Base-by-base conservation (phyloP, 768 basidiomycete species). In the Psilocybe tampanensis region DNA sequence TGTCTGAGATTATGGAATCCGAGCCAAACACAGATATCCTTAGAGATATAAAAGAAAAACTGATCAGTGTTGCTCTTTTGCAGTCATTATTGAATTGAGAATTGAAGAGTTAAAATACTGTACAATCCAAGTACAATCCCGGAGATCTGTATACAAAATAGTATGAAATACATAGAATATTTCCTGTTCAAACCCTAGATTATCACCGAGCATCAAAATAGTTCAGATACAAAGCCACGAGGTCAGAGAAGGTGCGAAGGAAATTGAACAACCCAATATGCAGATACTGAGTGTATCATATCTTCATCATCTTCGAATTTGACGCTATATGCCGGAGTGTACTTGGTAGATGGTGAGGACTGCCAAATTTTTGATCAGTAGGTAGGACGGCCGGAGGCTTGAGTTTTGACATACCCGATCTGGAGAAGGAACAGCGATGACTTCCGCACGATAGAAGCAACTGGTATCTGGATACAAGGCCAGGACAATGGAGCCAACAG, bases 381-480 rank as follows among this genome's bases (percentile, higher is more conserved):
- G 33, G 15, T n/a, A 60, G 36, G 22, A 51, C 54, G 18, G 39
- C n/a, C n/a, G n/a, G n/a, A n/a, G n/a, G n/a, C n/a, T 44, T 42
- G 34, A 22, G 17, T 41, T 26, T 21, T 18, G 18, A 60, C 73
- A 61, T 59, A 79, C 75, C 53, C 73, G 69, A 48, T 74, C 73
- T 32, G 65, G 61, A 19, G 70, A 69, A 44, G 90, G 91, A 9
- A 84, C 82, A n/a, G 84, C 79, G 44, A 92, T 78, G 6, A 94
- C 91, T 65, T 92, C 89, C 7, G 92, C 92, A 23, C 89, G 88
- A 66, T 94, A 94, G 76, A 94, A 94, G 68, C 90, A 92, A 63
- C 90, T 94, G 0, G 92, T 94, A 66, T 94, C 92, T 0, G 92
- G 92, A 71, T 93, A 94, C n/a, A 94, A 75, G 1, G 90, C 92